These are phyloP conservation scores for Chamaenerion angustifolium DNA, from an alignment of 345 rosid species.

Conservation along the genomic window DNA sequence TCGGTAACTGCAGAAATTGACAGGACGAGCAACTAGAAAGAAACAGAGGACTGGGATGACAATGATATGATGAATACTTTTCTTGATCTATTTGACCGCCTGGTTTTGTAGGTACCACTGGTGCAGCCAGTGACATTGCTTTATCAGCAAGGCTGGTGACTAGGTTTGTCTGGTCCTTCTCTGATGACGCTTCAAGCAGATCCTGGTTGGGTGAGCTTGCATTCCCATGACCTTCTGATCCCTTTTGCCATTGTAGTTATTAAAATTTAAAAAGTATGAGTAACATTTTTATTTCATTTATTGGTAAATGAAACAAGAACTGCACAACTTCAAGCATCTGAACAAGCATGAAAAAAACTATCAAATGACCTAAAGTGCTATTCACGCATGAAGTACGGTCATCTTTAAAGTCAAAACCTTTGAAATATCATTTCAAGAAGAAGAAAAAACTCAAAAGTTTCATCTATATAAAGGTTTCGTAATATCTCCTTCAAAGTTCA, in stretches of 20 bases:
- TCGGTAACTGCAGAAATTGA: background rate
- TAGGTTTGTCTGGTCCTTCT: slow-evolving; percentile 26
- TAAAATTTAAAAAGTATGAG: slow-evolving; percentile 3
- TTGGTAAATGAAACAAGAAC: too few species aligned
- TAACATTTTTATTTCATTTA: background rate
- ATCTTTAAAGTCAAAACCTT: too few species aligned
- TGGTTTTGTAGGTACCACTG: slow-evolving; percentile 86
- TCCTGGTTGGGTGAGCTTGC: slow-evolving; percentile 23
- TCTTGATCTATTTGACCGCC: slow-evolving; percentile 91
- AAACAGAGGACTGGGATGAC: background rate
- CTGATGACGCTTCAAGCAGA: slow-evolving; percentile 24
- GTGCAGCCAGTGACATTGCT: slow-evolving; percentile 88
- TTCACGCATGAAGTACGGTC: too few species aligned
- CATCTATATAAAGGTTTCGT: too few species aligned
- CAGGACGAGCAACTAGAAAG: background rate
- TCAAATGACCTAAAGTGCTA: too few species aligned
- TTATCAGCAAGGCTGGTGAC: slow-evolving; percentile 86
- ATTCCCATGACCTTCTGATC: slow-evolving; percentile 14
- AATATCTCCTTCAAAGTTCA: too few species aligned
- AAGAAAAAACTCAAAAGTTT: too few species aligned
- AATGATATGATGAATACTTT: slow-evolving; percentile 28
- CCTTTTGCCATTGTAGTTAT: slow-evolving; percentile 17
- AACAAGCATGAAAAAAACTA: too few species aligned
- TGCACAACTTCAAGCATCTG: too few species aligned
- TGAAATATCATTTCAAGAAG: too few species aligned